Evolutionary conservation across 208 protist species (phyloP).

Genomic region (Naegleria lovaniensis): DNA sequence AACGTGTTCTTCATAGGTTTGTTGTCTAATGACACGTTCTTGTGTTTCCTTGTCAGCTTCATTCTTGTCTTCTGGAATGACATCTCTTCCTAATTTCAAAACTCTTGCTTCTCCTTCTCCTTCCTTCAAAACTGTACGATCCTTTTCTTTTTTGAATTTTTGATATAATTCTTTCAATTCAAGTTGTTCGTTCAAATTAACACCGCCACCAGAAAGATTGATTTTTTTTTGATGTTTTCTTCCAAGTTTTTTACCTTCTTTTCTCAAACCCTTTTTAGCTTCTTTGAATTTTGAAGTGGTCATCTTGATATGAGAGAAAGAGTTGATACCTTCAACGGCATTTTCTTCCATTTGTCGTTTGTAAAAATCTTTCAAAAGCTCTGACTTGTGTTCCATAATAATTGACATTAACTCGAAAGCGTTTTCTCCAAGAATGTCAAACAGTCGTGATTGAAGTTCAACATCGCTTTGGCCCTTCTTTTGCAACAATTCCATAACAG

Average conservation of each 20-base stretch:
- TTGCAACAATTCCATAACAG: background rate
- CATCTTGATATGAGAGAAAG: background rate
- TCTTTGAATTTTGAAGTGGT: background rate
- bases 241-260: background rate
- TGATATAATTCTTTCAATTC: background rate
- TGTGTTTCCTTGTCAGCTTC: background rate
- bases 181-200: background rate
- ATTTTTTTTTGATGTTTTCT: background rate
- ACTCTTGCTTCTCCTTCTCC: background rate
- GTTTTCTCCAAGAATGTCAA: slow-evolving; percentile 4
- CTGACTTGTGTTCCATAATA: background rate
- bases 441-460: background rate
- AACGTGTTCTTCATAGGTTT: background rate
- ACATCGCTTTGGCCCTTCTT: background rate
- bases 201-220: background rate
- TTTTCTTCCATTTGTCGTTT: background rate
- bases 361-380: background rate
- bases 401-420: background rate
- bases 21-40: background rate
- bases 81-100: background rate
- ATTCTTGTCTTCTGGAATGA: background rate
- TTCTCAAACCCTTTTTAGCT: background rate
- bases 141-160: background rate
- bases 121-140: background rate
- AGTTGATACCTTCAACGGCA: background rate